Percentiles rank a stretch among this genome's conserved stretches.
phyloP scores from a whole-genome alignment of 352 stramenopile species.

The Phytopythium ostracodes region DNA sequence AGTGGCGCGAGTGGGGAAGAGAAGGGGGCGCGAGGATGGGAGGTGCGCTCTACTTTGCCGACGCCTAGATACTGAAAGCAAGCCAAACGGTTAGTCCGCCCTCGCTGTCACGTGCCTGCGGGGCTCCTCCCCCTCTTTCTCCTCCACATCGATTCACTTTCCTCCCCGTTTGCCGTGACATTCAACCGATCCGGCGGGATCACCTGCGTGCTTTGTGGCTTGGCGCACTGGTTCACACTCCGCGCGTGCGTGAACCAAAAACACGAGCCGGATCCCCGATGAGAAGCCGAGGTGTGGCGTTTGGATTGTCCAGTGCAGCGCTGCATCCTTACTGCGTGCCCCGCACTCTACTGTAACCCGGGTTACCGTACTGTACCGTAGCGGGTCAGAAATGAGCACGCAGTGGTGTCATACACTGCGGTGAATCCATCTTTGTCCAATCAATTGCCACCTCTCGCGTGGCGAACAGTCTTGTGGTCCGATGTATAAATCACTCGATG shows the following conservation, averaged over 20 bases:
- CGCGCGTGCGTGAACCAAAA: background rate
- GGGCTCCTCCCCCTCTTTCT: background rate
- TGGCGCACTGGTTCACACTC: background rate
- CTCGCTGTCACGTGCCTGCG: constrained; percentile 3
- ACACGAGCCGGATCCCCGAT: background rate
- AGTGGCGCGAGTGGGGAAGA: constrained; percentile 5
- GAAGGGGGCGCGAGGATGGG: constrained; percentile 1
- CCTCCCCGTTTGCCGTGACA: background rate
- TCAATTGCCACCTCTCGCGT: background rate
- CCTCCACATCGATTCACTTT: background rate
- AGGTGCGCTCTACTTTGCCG: background rate
- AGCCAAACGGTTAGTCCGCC: constrained; percentile 1
- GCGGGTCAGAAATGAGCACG: background rate
- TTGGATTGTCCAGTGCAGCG: background rate
- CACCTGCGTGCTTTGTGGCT: background rate
- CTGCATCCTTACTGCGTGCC: no score
- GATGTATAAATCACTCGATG: background rate
- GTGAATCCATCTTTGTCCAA: background rate
- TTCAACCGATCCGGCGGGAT: background rate
- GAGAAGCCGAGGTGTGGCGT: no score
- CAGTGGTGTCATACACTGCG: background rate
- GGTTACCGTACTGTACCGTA: no score
- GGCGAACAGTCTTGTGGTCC: background rate
- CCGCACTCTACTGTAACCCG: no score
- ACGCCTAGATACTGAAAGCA: background rate